A percentile compares a stretch with the other conserved stretches of the same genome.
phyloP scores from a whole-genome alignment of 345 rosid genomes.

The Nephelium lappaceum region DNA sequence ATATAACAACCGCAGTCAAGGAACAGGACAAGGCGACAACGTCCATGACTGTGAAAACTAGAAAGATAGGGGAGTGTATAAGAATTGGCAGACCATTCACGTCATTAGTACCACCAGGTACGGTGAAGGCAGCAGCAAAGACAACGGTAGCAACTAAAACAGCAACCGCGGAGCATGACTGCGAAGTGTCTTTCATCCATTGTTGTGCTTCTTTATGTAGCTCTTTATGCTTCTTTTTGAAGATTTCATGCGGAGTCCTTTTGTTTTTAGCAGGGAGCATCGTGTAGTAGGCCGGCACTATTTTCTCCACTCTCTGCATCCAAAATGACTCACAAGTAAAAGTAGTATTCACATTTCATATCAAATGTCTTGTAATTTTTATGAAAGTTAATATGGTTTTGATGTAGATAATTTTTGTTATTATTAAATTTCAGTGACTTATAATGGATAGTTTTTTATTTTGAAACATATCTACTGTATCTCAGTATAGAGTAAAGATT shows the following conservation, averaged over 20 bases:
- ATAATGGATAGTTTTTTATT: too few relatives aligned
- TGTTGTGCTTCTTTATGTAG: neutral
- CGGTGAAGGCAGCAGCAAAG: neutral
- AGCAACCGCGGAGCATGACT: slow-evolving; percentile 33
- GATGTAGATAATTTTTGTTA: too few relatives aligned
- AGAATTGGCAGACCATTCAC: slow-evolving; percentile 20
- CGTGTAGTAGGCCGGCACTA: neutral
- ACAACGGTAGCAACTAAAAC: neutral
- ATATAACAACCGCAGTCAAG: slow-evolving; percentile 30
- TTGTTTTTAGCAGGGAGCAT: neutral
- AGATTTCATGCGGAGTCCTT: neutral
- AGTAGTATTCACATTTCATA: too few relatives aligned
- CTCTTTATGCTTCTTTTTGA: neutral
- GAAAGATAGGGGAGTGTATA: slow-evolving; percentile 11
- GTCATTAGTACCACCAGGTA: neutral
- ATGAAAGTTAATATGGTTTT: too few relatives aligned
- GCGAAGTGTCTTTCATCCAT: slow-evolving; percentile 17
- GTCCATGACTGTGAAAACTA: slow-evolving; percentile 26
- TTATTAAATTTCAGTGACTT: too few relatives aligned
- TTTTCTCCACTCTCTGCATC: neutral
- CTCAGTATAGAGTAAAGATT: too few relatives aligned
- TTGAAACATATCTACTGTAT: too few relatives aligned
- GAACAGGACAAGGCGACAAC: slow-evolving; percentile 26
- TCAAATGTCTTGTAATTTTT: too few relatives aligned
- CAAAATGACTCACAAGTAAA: neutral